Conservation (phyloP, 106 monocot species). For the Dendrobium huoshanense region DNA sequence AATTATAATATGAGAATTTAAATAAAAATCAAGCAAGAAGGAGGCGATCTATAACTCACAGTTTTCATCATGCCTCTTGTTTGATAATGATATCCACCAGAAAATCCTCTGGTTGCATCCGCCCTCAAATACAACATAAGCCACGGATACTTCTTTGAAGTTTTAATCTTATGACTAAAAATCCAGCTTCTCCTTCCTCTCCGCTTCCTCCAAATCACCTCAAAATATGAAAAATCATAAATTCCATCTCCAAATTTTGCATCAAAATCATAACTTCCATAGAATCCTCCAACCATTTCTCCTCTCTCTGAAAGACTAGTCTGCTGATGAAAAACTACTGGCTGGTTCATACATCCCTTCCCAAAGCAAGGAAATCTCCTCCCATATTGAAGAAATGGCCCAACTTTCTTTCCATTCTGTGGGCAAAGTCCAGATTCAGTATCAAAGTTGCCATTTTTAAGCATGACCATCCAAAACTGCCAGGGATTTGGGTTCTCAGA, state of each 20-base stretch:
- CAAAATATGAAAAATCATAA: constrained; percentile 38
- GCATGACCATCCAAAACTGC: constrained; percentile 90
- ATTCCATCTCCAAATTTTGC: constrained; percentile 33
- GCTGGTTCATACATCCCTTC: constrained; percentile 80
- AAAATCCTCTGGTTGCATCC: constrained; percentile 65
- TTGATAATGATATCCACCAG: constrained; percentile 67
- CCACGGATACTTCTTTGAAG: constrained; percentile 60
- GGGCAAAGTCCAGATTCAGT: constrained; percentile 52
- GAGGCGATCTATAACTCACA: constrained; percentile 15
- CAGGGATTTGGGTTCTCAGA: constrained; percentile 28
- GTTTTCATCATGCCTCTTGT: constrained; percentile 71
- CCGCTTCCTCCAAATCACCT: constrained; percentile 49
- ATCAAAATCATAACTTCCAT: neutral
- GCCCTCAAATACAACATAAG: constrained; percentile 74
- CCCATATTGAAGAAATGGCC: constrained; percentile 34
- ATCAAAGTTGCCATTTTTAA: constrained; percentile 79
- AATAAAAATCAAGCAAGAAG: too few relatives aligned
- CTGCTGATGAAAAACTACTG: constrained; percentile 39
- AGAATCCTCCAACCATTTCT: neutral
- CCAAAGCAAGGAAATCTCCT: constrained; percentile 66
- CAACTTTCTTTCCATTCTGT: constrained; percentile 35
- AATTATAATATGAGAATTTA: too few relatives aligned
- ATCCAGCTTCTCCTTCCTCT: constrained; percentile 38
- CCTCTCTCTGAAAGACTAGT: constrained; percentile 16
- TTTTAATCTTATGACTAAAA: constrained; percentile 51